Evolutionary conservation across 805 yeast genomes (phyloP), one percentile per base, ranked within the genome.

Genomic region (Metschnikowia hibisci): DNA sequence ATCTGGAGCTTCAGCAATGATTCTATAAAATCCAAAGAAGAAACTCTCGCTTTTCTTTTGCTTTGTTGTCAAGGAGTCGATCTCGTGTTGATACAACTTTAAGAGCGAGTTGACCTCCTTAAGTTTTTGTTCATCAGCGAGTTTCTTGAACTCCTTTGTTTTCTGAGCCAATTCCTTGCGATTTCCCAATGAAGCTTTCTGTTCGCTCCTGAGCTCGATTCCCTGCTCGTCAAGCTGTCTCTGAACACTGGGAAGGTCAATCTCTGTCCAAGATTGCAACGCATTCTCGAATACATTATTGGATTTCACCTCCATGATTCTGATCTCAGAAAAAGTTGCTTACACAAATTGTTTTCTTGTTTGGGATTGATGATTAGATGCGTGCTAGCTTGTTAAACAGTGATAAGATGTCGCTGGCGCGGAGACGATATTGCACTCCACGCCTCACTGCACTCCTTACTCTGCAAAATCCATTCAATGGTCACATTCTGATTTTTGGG

Each of bases 1-100:
- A 65, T 91, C 97, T 0, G 97, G 97, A 0, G 95, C 90, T 60
- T 90, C 96, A 4, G 89, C 87, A 4, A 91, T 66, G 12, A 80
- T 71, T 43, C 87, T 71, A 66, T 91, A 91, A 16, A 87, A 71
- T 14, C 81, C 80, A 59, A 89, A 78, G 56, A 93, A 84, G 25
- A 81, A 73, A 30, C 74, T 69, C 56, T 93, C 98, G 1, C 86
- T 79, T 34, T 63, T 69, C 57, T 90, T 87, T 42, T 87, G 81
- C 49, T 93, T 79, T 51, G 79, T 78, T 1, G 96, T 87, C 50
- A 91, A 69, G 32, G 73, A 68, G 60, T 91, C 99, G 55, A 91
- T 86, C 58, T 89, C 97, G 44, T 81, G 78, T 63, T 91, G 99
- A 58, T 93, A 91, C 34, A 80, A 71, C 55, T 80, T 81, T 48